Evolutionary conservation across 768 basidiomycete species (phyloP).

Genomic region (Ephemerocybe angulata): DNA sequence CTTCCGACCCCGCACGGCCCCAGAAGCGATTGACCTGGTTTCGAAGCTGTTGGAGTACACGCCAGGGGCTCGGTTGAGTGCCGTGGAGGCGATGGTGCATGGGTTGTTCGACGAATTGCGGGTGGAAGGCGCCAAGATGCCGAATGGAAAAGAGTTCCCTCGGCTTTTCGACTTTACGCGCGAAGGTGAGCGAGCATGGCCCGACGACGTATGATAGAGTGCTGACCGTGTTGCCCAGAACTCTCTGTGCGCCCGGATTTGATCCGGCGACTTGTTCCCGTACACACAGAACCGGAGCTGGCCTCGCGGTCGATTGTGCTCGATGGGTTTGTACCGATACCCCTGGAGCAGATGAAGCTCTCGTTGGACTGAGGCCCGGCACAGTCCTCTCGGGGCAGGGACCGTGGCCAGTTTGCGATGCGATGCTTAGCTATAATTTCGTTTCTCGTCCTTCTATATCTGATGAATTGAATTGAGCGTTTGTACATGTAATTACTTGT

Average conservation of each 20-base stretch:
- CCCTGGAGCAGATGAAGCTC: slow-evolving; percentile 92
- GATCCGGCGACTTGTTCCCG: slow-evolving; percentile 86
- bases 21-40: slow-evolving; percentile 94
- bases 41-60: slow-evolving; percentile 96
- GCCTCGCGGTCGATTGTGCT: slow-evolving; percentile 80
- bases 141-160: slow-evolving; percentile 95
- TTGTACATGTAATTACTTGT: slow-evolving; percentile 18
- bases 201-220: neutral
- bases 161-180: slow-evolving; percentile 92
- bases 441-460: slow-evolving; percentile 33
- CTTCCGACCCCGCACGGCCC: slow-evolving; percentile 94
- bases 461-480: slow-evolving; percentile 39
- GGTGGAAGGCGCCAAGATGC: slow-evolving; percentile 88
- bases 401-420: slow-evolving; percentile 6
- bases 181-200: slow-evolving; percentile 64
- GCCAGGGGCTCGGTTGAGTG: slow-evolving; percentile 87
- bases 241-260: slow-evolving; percentile 95
- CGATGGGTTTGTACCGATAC: slow-evolving; percentile 94
- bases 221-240: slow-evolving; percentile 48
- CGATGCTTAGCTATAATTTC: slow-evolving; percentile 19
- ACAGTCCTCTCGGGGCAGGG: slow-evolving; percentile 18
- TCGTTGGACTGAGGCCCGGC: slow-evolving; percentile 70
- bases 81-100: slow-evolving; percentile 89
- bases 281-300: slow-evolving; percentile 87
- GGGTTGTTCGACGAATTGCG: slow-evolving; percentile 97